A percentile compares a stretch with the other conserved stretches of the same genome.
Conservation (phyloP, 768 basidiomycete species). For the Basidioascus undulatus region DNA sequence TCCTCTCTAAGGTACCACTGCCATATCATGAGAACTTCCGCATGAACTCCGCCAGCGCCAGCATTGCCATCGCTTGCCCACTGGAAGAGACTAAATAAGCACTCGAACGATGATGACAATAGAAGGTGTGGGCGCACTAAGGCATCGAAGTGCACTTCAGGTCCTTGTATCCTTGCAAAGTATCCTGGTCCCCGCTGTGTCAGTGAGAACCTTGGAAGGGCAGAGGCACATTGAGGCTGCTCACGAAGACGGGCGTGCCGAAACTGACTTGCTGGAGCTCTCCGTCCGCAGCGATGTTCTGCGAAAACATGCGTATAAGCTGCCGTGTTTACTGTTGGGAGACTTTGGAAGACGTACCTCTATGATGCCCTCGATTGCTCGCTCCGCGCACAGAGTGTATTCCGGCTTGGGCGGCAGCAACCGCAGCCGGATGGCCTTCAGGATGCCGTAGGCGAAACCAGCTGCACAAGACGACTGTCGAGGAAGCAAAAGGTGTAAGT, state of each 20-base stretch:
- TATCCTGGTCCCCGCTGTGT: too few species aligned
- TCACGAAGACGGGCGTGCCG: constrained; percentile 29
- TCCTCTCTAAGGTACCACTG: too few species aligned
- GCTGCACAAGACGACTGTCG: constrained; percentile 27
- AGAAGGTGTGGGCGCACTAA: too few species aligned
- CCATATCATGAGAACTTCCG: constrained; percentile 23
- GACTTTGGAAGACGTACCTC: too few species aligned
- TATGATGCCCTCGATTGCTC: constrained; percentile 25
- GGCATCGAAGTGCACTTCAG: constrained; percentile 34
- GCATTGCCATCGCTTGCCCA: constrained; percentile 29
- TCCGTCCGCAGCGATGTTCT: constrained; percentile 25
- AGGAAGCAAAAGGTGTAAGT: too few species aligned
- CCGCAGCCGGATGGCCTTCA: constrained; percentile 24
- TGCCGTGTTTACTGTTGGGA: too few species aligned
- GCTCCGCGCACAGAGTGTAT: constrained; percentile 21
- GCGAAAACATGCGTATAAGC: too few species aligned
- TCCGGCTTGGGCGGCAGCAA: constrained; percentile 23
- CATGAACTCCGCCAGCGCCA: constrained; percentile 28
- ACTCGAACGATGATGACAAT: too few species aligned
- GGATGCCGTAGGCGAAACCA: constrained; percentile 27
- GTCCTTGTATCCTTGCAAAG: constrained; percentile 27
- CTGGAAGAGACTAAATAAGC: too few species aligned
- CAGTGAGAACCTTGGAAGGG: too few species aligned
- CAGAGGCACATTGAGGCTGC: too few species aligned
- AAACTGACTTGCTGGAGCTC: constrained; percentile 28